Conservation (phyloP, 2,329 filamentous ascomycete species). For the Aspergillus sp. region DNA sequence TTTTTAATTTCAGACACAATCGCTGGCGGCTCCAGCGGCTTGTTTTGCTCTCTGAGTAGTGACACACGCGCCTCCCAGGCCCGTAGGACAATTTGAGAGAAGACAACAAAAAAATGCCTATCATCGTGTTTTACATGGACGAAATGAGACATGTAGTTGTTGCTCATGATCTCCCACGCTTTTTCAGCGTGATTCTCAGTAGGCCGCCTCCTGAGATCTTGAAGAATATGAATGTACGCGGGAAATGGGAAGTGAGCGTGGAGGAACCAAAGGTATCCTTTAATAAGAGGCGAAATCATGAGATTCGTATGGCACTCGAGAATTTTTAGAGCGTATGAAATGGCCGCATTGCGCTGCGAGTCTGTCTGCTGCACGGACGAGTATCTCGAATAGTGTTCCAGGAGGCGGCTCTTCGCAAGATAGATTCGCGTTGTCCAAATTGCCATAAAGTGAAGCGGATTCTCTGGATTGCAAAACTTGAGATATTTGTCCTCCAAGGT, state of each 20-base stretch:
- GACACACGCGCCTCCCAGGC: slow-evolving; percentile 35
- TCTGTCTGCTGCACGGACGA: slow-evolving; percentile 20
- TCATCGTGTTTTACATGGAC: slow-evolving; percentile 1
- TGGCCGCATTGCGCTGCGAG: slow-evolving; percentile 21
- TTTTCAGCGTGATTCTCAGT: slow-evolving; percentile 23
- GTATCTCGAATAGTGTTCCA: slow-evolving; percentile 43
- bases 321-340: slow-evolving; percentile 29
- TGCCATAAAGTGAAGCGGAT: slow-evolving; percentile 45
- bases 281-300: slow-evolving; percentile 36
- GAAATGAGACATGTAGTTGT: slow-evolving; percentile 40
- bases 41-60: slow-evolving; percentile 6
- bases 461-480: slow-evolving; percentile 33
- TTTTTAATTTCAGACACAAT: slow-evolving; percentile 27
- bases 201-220: slow-evolving; percentile 39
- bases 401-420: slow-evolving; percentile 47
- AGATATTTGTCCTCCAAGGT: slow-evolving; percentile 47
- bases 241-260: slow-evolving; percentile 46
- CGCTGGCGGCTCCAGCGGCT: slow-evolving; percentile 14
- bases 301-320: slow-evolving; percentile 46
- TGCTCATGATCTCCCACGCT: slow-evolving; percentile 44
- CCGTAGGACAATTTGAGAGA: slow-evolving; percentile 35
- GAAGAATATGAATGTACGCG: slow-evolving; percentile 43
- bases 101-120: slow-evolving; percentile 22
- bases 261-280: slow-evolving; percentile 40
- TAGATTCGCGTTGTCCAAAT: slow-evolving; percentile 41